Evolutionary conservation across 768 basidiomycete genomes (phyloP), one percentile per base, ranked within the genome.

Genomic region (Mrakia frigida): DNA sequence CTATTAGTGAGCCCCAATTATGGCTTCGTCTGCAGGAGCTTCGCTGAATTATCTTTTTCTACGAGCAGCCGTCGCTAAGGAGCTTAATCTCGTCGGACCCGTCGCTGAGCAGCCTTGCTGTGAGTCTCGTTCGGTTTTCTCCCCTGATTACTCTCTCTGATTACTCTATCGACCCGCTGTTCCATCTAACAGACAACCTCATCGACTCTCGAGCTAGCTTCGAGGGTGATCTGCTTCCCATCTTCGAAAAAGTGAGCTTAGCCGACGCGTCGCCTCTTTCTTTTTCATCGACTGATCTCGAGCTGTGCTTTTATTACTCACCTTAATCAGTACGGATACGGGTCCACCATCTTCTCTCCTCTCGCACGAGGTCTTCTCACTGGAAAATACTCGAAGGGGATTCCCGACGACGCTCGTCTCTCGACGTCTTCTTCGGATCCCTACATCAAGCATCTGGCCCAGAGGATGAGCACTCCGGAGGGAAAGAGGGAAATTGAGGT

Each of bases 291-390:
- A 11, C 9, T 39, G 18, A 11, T 39, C 21, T 37, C 33, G n/a
- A n/a, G n/a, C n/a, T n/a, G n/a, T n/a, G n/a, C n/a, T n/a, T n/a
- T n/a, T n/a, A n/a, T n/a, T n/a, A n/a, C n/a, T n/a, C n/a, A n/a
- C n/a, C n/a, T n/a, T n/a, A n/a, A n/a, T n/a, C 25, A 68, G 65
- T 68, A 68, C 65, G 65, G 65, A 11, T 68, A 68, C 65, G 65
- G 65, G 6, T 35, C 65, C 21, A 68, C 65, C 65, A 68, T 39
- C 65, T 68, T 68, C 65, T 68, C 65, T 11, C 65, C 65, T 7
- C 65, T 68, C 37, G 65, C 65, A 1, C 65, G 65, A 21, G 65
- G 65, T 37, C 65, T 68, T 21, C 65, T 68, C n/a, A 39, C 65
- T 6, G 65, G 65, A 6, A 68, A 68, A n/a, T 68, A 68, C 65